phyloP scores from a whole-genome alignment of 192 early-diverging fungal species.

The Helicostylum pulchrum region DNA sequence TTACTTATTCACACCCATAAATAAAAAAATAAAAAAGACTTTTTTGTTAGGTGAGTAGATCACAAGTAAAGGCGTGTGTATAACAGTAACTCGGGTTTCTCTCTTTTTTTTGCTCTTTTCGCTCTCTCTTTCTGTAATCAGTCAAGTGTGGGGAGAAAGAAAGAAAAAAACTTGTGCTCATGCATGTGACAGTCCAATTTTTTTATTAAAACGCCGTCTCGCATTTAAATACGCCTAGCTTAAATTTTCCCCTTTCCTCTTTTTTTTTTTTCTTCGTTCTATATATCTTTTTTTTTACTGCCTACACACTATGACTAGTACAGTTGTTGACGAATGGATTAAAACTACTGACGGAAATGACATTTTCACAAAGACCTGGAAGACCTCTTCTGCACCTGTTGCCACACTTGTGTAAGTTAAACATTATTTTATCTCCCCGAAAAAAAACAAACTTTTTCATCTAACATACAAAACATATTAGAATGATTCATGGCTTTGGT shows the following conservation, averaged over 20 bases:
- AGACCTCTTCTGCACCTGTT: constrained; percentile 13
- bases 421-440: too few relatives aligned
- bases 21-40: too few relatives aligned
- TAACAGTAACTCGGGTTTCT: too few relatives aligned
- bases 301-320: too few relatives aligned
- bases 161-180: background rate
- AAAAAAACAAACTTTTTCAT: background rate
- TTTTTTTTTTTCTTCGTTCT: constrained; percentile 1
- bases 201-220: background rate
- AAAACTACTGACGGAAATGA: constrained; percentile 37
- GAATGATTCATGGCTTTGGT: constrained; percentile 55
- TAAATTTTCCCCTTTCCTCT: background rate
- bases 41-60: too few relatives aligned
- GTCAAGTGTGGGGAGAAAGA: background rate
- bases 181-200: background rate
- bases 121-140: too few relatives aligned
- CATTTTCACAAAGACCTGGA: constrained; percentile 54
- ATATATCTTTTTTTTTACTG: too few relatives aligned
- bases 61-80: too few relatives aligned
- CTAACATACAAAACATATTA: constrained; percentile 2
- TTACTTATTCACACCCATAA: too few relatives aligned
- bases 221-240: background rate
- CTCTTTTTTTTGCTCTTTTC: too few relatives aligned
- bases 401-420: constrained; percentile 20
- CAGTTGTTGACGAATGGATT: constrained; percentile 44